These are phyloP conservation scores for Cadophora sp. DNA, from an alignment of 2,329 filamentous ascomycete genomes.

Conservation along the genomic window DNA sequence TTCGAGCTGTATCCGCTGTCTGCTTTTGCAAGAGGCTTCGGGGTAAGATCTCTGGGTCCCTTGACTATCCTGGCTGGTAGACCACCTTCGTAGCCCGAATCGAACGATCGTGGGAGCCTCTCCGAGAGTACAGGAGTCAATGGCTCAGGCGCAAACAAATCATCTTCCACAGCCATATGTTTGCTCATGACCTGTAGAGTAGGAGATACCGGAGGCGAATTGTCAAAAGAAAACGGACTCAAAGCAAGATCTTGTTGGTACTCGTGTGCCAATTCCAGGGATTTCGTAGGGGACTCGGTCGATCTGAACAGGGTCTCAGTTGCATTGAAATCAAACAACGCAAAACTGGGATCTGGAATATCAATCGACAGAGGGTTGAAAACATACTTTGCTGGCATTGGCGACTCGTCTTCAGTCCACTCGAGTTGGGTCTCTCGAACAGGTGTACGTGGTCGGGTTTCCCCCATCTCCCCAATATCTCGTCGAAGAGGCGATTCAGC, in stretches of 20 bases:
- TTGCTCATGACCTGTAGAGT: conserved; percentile 56
- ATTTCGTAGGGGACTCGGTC: conserved; percentile 35
- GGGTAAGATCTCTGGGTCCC: conserved; percentile 25
- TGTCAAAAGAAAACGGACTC: conserved; percentile 48
- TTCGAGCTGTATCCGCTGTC: conserved; percentile 69
- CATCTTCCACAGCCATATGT: conserved; percentile 54
- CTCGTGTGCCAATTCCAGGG: conserved; percentile 36
- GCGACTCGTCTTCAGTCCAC: not conserved
- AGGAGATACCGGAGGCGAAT: conserved; percentile 43
- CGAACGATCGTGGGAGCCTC: conserved; percentile 33
- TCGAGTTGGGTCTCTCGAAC: not conserved
- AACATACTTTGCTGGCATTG: conserved; percentile 13
- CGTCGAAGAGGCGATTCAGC: conserved; percentile 39
- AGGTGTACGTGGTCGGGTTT: not conserved
- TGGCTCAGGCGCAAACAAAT: conserved; percentile 50
- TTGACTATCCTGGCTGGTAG: conserved; percentile 17
- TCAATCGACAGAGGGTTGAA: conserved; percentile 30
- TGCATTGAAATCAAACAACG: conserved; percentile 32
- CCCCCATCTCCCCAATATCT: conserved; percentile 11
- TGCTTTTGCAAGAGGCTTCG: conserved; percentile 58
- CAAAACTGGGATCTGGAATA: conserved; percentile 30
- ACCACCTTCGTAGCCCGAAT: conserved; percentile 37
- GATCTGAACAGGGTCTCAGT: conserved; percentile 22
- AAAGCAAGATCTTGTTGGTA: conserved; percentile 40
- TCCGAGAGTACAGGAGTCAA: conserved; percentile 29